phyloP scores from a whole-genome alignment of 495 filamentous ascomycete species.

The Barbatosphaeria neglecta region DNA sequence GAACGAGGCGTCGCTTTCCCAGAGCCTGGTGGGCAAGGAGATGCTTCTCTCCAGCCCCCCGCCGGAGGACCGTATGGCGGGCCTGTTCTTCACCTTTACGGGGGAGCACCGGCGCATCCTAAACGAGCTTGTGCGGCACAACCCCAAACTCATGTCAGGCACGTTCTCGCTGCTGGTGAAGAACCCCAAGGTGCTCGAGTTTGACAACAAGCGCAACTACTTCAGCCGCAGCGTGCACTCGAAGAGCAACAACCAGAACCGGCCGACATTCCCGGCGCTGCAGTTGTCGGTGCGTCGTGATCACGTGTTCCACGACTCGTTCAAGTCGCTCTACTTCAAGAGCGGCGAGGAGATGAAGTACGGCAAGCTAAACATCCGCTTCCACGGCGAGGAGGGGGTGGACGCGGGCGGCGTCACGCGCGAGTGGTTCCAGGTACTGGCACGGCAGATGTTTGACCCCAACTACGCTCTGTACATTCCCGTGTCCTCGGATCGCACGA shows the following conservation, averaged over 20 bases:
- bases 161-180: conserved; percentile 92
- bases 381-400: conserved; percentile 94
- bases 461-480: conserved; percentile 95
- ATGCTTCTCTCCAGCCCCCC: conserved; percentile 65
- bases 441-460: conserved; percentile 97
- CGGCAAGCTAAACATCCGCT: conserved; percentile 93
- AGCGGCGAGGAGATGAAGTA: conserved; percentile 91
- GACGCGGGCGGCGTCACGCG: conserved; percentile 96
- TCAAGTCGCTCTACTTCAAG: conserved; percentile 93
- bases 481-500: conserved; percentile 94
- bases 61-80: conserved; percentile 72
- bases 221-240: conserved; percentile 88
- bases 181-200: conserved; percentile 97
- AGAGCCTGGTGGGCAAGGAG: conserved; percentile 46
- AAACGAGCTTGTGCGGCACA: conserved; percentile 93
- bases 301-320: conserved; percentile 96
- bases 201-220: conserved; percentile 99
- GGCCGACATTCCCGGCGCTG: conserved; percentile 52
- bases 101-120: conserved; percentile 97
- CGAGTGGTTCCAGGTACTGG: conserved; percentile 98
- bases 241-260: conserved; percentile 49
- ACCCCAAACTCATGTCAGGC: conserved; percentile 95
- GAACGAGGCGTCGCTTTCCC: conserved; percentile 44
- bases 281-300: conserved; percentile 87
- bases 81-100: conserved; percentile 94